Base-by-base conservation (phyloP, 495 filamentous ascomycete species). In the Jackrogersella minutella region DNA sequence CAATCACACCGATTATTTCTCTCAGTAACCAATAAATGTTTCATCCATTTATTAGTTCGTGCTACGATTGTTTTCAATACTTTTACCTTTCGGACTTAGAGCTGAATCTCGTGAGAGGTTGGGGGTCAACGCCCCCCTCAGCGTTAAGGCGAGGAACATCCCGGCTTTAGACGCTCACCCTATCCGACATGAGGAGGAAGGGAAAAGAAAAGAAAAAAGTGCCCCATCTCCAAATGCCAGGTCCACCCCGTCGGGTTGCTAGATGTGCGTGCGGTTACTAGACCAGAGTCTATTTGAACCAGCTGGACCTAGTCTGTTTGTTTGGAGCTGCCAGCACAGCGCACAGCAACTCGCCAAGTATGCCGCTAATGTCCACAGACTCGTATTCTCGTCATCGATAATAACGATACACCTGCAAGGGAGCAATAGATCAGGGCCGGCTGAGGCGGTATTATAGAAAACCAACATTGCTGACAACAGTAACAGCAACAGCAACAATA, bases 331-430 rank as follows among this genome's bases (percentile, higher is more conserved):
- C 65, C 59, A 59, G 22, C 65, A 59, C 63, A 56, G n/a, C n/a
- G n/a, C 50, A 52, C 30, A 34, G 22, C 24, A 56, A 36, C 31
- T 43, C 31, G 66, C 66, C 66, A 69, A 69, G 66, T 57, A n/a
- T 37, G 50, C 55, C 66, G 56, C 66, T 64, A 69, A 61, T 61
- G 51, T 33, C 55, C 28, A 37, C 47, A 5, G 41, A 68, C 61
- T 58, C 66, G 66, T 69, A 65, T 69, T 69, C 57, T 62, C 19
- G 24, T 14, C 57, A 33, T 44, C 21, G 37, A 51, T 33, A 41
- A 33, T 28, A n/a, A n/a, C n/a, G n/a, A 57, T 24, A 24, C 50
- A 22, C 8, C 54, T 59, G 65, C 46, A 68, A 68, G 65, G 65
- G 65, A 63, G 54, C 33, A 41, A 19, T 33, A 44, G 39, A 54